These are phyloP conservation scores for Rhodamnia rubescens DNA, from an alignment of 345 rosid species.

Conservation along the genomic window DNA sequence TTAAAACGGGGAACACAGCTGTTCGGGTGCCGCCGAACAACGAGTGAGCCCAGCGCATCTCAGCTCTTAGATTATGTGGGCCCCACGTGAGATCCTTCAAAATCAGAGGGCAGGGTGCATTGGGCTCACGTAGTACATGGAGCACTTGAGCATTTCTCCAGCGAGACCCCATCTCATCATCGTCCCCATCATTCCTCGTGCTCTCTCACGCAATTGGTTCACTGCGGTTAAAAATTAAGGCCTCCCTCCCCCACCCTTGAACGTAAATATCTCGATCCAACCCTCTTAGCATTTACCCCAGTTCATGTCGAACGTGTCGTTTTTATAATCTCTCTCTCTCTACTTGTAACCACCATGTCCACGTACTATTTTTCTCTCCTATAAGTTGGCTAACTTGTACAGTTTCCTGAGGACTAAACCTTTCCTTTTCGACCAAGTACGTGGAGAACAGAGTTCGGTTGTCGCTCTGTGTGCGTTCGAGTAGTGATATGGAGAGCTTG, in stretches of 20 bases:
- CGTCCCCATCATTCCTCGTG: constrained; percentile 11
- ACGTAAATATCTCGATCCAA: background rate
- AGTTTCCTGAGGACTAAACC: background rate
- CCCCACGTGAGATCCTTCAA: accelerated
- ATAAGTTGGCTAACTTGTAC: background rate
- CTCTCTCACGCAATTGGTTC: constrained; percentile 11
- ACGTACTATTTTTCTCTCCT: background rate
- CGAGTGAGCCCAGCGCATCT: background rate
- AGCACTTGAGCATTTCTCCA: background rate
- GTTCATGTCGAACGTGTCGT: constrained; percentile 11
- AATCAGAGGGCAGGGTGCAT: background rate
- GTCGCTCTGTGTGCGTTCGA: background rate
- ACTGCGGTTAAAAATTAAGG: constrained; percentile 4
- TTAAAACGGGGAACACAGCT: background rate
- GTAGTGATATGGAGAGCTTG: background rate
- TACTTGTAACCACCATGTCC: background rate
- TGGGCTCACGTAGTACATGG: background rate
- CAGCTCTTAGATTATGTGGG: background rate
- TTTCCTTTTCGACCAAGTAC: background rate
- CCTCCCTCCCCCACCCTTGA: background rate
- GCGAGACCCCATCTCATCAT: background rate
- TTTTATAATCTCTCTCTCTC: background rate
- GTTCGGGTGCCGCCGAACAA: background rate
- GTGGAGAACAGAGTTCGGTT: background rate
- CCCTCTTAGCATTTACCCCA: constrained; percentile 1